Evolutionary conservation across 768 basidiomycete genomes (phyloP).

Genomic region (Rhodotorula paludigena): DNA sequence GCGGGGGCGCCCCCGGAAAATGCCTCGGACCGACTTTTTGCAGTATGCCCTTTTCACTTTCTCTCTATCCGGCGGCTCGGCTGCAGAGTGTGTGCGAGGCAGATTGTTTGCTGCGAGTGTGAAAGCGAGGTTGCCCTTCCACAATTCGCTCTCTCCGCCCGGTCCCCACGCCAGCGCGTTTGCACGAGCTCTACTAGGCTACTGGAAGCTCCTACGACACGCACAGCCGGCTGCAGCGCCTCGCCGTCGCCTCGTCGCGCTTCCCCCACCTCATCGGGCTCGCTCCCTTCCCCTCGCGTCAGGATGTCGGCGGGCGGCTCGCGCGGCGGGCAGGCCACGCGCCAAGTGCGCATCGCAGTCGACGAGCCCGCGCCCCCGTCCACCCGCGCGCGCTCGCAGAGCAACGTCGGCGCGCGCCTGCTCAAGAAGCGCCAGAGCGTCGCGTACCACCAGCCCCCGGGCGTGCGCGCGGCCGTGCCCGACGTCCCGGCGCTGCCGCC

Average conservation of each 20-base stretch:
- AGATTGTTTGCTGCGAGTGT: too few relatives aligned
- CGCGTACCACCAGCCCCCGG: slow-evolving; percentile 19
- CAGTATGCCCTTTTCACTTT: too few relatives aligned
- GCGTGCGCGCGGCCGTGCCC: not conserved
- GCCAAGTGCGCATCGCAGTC: not conserved
- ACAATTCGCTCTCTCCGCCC: too few relatives aligned
- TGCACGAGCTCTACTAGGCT: not conserved
- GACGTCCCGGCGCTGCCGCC: slow-evolving; percentile 17
- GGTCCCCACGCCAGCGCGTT: too few relatives aligned
- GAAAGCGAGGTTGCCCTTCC: too few relatives aligned
- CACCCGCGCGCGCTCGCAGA: slow-evolving; percentile 16
- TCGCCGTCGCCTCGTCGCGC: not conserved
- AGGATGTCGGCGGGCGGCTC: not conserved
- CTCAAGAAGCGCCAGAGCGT: slow-evolving; percentile 41
- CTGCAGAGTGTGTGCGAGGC: too few relatives aligned
- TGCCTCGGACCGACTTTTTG: too few relatives aligned
- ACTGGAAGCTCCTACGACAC: not conserved
- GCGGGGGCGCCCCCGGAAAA: too few relatives aligned
- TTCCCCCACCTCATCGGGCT: slow-evolving; percentile 1
- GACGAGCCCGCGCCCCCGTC: too few relatives aligned
- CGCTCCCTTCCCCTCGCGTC: too few relatives aligned
- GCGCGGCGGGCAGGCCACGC: not conserved
- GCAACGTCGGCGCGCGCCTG: slow-evolving; percentile 36
- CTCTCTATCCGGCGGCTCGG: too few relatives aligned
- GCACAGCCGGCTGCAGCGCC: too few relatives aligned